These are phyloP conservation scores for Ustilaginoidea virens DNA, from an alignment of 2,329 filamentous ascomycete species.

Conservation along the genomic window DNA sequence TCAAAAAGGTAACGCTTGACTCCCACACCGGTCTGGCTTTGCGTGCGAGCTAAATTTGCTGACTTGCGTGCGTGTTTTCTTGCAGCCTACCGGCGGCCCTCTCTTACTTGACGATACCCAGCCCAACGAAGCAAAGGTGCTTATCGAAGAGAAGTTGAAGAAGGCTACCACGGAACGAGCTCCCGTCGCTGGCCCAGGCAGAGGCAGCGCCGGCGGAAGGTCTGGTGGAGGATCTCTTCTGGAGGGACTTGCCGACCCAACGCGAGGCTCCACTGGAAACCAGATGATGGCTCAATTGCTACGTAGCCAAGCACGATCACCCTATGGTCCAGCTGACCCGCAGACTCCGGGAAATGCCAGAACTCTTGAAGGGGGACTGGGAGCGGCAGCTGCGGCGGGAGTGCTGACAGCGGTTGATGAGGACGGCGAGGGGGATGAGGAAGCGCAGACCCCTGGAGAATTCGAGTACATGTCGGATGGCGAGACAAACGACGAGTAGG, in stretches of 20 bases:
- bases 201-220: slow-evolving; percentile 13
- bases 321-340: slow-evolving; percentile 15
- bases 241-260: slow-evolving; percentile 18
- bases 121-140: slow-evolving; percentile 60
- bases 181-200: slow-evolving; percentile 32
- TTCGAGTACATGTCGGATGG: slow-evolving; percentile 69
- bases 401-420: slow-evolving; percentile 82
- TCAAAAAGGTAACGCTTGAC: slow-evolving; percentile 51
- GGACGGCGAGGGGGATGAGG: slow-evolving; percentile 57
- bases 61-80: too few relatives aligned
- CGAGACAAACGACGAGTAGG: slow-evolving; percentile 25
- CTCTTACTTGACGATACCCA: slow-evolving; percentile 78
- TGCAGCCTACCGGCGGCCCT: slow-evolving; percentile 78
- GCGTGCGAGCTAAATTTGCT: too few relatives aligned
- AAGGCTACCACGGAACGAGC: slow-evolving; percentile 53
- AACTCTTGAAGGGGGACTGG: slow-evolving; percentile 17
- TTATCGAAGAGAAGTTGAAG: slow-evolving; percentile 86
- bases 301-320: slow-evolving; percentile 20
- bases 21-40: neutral
- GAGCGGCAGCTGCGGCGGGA: slow-evolving; percentile 59
- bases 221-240: slow-evolving; percentile 19
- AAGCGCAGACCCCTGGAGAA: slow-evolving; percentile 52
- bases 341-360: slow-evolving; percentile 28
- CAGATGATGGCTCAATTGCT: slow-evolving; percentile 27
- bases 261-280: slow-evolving; percentile 16